Percentiles rank a stretch among this genome's conserved stretches.
Evolutionary conservation across 2,329 filamentous ascomycete genomes (phyloP).

Genomic region (Emydomyces testavorans): DNA sequence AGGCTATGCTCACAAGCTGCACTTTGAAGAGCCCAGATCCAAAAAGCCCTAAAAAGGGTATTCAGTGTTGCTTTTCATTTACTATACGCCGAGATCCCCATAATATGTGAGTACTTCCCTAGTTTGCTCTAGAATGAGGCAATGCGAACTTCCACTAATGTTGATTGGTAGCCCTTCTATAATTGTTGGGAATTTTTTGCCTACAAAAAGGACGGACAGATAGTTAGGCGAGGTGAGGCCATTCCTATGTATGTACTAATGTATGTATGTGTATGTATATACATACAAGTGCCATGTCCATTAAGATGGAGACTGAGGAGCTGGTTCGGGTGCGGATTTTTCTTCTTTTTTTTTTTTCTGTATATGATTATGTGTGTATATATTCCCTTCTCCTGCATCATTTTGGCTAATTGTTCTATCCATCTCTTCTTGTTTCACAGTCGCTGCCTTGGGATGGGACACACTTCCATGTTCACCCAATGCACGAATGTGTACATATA

Average conservation of each 20-base stretch:
- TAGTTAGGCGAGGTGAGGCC: conserved; percentile 22
- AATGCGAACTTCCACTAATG: conserved; percentile 24
- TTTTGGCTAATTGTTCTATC: conserved; percentile 3
- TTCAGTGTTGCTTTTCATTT: conserved; percentile 95
- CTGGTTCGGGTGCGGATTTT: neutral
- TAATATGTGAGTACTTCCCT: conserved; percentile 65
- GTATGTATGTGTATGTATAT: neutral
- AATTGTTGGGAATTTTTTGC: conserved; percentile 94
- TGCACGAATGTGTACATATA: neutral
- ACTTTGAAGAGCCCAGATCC: conserved; percentile 71
- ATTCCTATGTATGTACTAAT: neutral
- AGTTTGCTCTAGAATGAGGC: conserved; percentile 5
- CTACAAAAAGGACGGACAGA: conserved; percentile 58
- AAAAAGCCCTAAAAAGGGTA: conserved; percentile 56
- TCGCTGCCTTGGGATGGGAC: neutral
- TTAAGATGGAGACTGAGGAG: neutral
- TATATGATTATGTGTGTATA: conserved; percentile 11
- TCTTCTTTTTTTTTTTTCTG: conserved; percentile 2
- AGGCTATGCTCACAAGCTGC: conserved; percentile 89
- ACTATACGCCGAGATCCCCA: conserved; percentile 89
- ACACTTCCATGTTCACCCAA: neutral
- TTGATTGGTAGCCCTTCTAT: conserved; percentile 59
- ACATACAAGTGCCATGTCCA: neutral
- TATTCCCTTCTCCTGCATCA: conserved; percentile 3
- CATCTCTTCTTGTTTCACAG: neutral